Base-by-base conservation (phyloP, 2,329 filamentous ascomycete genomes). In the Ascochyta pisi region DNA sequence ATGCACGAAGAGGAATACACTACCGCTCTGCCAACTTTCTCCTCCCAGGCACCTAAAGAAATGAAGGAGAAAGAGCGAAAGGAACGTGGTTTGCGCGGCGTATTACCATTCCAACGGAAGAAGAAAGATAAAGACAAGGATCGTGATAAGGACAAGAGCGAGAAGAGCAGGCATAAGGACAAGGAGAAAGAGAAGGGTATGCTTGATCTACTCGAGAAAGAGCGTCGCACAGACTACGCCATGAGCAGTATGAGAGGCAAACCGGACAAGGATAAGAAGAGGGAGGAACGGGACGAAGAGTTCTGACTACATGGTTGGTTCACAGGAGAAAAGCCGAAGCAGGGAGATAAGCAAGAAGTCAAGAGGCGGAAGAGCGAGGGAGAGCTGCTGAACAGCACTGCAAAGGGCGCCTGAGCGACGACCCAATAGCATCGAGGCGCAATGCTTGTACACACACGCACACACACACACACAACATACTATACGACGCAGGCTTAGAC, bases 231-330 rank as follows among this genome's bases (percentile, higher is more conserved):
- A n/a, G 60, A 65, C 12, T 39, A 58, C 35, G 50, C 52, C 1
- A 65, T 61, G 39, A 54, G 52, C 34, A 51, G 45, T 22, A 51
- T 60, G 41, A 44, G 50, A 6, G 46, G 52, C 5, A 47, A 40
- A 16, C 59, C 50, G 48, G 53, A 55, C 31, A 62, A 53, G 41
- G 61, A 65, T 4, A 64, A 60, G 39, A 61, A 60, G 31, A 58
- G 61, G 8, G 67, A 71, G 5, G 57, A 57, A 7, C 38, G 47
- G 4, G 67, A 67, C 33, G 69, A 69, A 16, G 68, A 75, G 24
- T 69, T 70, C 59, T 73, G 73, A 75, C 67, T 74, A 66, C 64
- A 72, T 69, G 71, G 69, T 39, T 73, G 70, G 71, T 74, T 72
- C 31, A 64, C 66, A 2, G 71, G 70, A n/a, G 61, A 62, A 29